Base-by-base conservation (phyloP, 371 early-diverging fungal species). In the Lichtheimia ornata region DNA sequence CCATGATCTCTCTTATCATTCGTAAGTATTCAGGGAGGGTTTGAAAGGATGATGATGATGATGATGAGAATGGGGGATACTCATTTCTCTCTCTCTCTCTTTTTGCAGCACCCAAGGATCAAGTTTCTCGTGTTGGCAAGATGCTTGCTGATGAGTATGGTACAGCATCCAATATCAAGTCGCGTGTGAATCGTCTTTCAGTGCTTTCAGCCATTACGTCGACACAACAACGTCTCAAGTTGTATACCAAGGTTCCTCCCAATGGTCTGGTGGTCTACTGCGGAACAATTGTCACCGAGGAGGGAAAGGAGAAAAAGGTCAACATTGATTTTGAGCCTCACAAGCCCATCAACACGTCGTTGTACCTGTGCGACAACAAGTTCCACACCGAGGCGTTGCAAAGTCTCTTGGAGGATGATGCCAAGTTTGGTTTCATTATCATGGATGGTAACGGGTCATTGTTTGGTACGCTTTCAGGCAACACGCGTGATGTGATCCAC, bases 151-250 rank as follows among this genome's bases (percentile, higher is more conserved):
- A 97, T 75, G 99, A 99, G 88, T 97, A 97, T 74, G 99, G 99
- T 61, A 99, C 99, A 25, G 99, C 99, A 15, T 97, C 99, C 71
- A 99, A 99, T 87, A 99, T 99, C 79, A 99, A 99, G 81, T 95
- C 95, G 58, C 94, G 99, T 64, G 99, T 99, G 52, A 99, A 99
- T 83, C 87, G 99, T 55, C 86, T 96, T 41, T 99, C 99, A 40
- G 99, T 99, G 13, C 82, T 99, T 58, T 84, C 93, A 24, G 99
- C 99, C 56, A 99, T 99, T 67, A 97, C 98, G 20, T 99, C 99
- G 53, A 97, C 99, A 30, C 99, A 98, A 80, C 94, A 96, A 64
- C 92, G 97, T 71, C 89, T 99, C 44, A 99, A 99, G 86, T 86
- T 97, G 44, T 97, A 98, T 83, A 91, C 77, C 66, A 86, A 79